Base-by-base conservation (phyloP, 2,329 filamentous ascomycete genomes). In the Pestalotiopsis sp. region DNA sequence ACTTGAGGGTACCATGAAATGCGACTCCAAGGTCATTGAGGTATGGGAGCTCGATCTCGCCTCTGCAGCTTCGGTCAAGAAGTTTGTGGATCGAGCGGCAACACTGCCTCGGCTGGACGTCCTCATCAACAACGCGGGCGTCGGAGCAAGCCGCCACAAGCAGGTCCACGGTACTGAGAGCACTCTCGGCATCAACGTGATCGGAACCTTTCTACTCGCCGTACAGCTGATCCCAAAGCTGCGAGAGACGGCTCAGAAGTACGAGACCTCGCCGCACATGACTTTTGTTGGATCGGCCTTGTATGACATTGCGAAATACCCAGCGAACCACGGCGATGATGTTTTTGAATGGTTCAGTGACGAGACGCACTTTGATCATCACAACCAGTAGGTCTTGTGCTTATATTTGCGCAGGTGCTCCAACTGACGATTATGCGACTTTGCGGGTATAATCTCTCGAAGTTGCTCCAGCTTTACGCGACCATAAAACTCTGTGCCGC, bases 1-100 rank as follows among this genome's bases (percentile, higher is more conserved):
- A 20, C 40, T 61, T 11, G 58, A 39, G 14, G 10, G 26, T 9
- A 14, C 11, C 30, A 26, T n/a, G 4, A 11, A 35, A 39, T 61
- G 58, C 26, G n/a, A 39, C 38, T 30, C 58, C n/a, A 5, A 10
- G 14, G 35, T 55, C 20, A 79, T 78, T 77, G 44, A 82, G 48
- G 82, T 85, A 3, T 85, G 82, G 81, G 35, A 72, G 5, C 71
- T 86, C 2, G 82, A 85, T 72, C 78, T 85, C 68, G 70, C 69
- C 1, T 77, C 71, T 17, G 81, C 81, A 67, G 74, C 74, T 0
- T 84, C 81, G 0, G 75, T 85, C 58, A 73, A 76, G 67, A 72
- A 73, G 3, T 85, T 85, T 68, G 80, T 77, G 20, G 67, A 48
- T 3, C 76, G 78, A 2, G 76, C 76, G 1, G 67, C 75, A 3